Evolutionary conservation across 805 yeast genomes (phyloP).

Genomic region (Barnettozyma vustinii): DNA sequence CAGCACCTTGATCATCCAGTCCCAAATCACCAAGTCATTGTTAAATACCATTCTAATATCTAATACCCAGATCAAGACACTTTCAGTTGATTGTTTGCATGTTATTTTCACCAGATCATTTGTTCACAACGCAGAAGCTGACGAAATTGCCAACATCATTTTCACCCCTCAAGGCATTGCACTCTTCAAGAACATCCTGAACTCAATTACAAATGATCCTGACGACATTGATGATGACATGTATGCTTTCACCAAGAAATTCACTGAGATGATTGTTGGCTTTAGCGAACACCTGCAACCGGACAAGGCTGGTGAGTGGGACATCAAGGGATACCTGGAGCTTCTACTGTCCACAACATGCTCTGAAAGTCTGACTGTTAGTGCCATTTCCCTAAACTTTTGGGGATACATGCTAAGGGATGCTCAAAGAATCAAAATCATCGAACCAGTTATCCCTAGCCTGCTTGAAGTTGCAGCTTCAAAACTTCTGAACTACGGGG

Average conservation of each 20-base stretch:
- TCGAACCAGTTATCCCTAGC: conserved; percentile 54
- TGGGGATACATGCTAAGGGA: conserved; percentile 89
- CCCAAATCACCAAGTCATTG: conserved; percentile 60
- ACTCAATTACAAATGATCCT: conserved; percentile 46
- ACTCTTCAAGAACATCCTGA: conserved; percentile 61
- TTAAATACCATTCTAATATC: conserved; percentile 52
- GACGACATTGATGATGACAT: conserved; percentile 73
- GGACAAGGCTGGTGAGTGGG: conserved; percentile 42
- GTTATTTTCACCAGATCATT: conserved; percentile 79
- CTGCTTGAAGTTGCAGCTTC: conserved; percentile 73
- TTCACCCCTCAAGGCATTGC: conserved; percentile 70
- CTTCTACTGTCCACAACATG: conserved; percentile 76
- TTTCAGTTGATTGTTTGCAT: conserved; percentile 89
- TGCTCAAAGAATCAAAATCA: conserved; percentile 53
- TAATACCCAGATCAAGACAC: conserved; percentile 64
- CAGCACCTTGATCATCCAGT: conserved; percentile 63
- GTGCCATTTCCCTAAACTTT: conserved; percentile 86
- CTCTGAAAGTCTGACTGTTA: conserved; percentile 82
- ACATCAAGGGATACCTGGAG: conserved; percentile 60
- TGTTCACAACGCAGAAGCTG: conserved; percentile 60
- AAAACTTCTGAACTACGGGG: conserved; percentile 68
- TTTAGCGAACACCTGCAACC: conserved; percentile 71
- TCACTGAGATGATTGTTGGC: conserved; percentile 90
- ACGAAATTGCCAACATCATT: conserved; percentile 71
- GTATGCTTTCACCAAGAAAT: conserved; percentile 79